Evolutionary conservation across 345 rosid genomes (phyloP), one percentile per base, ranked within the genome.

Genomic region (Heritiera fomes): DNA sequence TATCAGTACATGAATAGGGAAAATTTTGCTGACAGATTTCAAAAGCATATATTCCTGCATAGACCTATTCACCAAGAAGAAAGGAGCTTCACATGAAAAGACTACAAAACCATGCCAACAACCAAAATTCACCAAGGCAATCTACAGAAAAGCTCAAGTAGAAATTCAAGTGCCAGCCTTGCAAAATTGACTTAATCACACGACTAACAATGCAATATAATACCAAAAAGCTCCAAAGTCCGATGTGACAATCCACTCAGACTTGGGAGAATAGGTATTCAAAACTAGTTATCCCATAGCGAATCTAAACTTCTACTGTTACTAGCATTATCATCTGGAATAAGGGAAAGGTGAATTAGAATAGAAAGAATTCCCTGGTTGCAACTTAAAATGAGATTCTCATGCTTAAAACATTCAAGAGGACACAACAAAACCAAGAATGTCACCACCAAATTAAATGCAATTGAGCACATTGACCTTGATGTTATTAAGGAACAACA

Each of bases 401-500:
- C 10, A 13, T 6, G 55, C 38, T 23, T 28, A 49, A 70, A 28
- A 28, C 38, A 71, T 53, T 72, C 32, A 8, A 53, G 18, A 38
- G n/a, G 53, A 62, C 7, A 10, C 34, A 76, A 66, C 45, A 61
- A 28, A 62, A 55, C 74, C 41, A 80, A 62, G 14, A 28, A 45
- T 17, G 11, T 63, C 43, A 18, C 41, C 32, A 28, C 40, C 41
- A 7, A 60, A 43, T 45, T 17, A 40, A 46, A 75, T 41, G 18
- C 55, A 75, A 43, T 34, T 14, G 0, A 75, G 41, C 28, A 43
- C 1, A 74, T 58, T 59, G 3, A 40, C 40, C 18, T 56, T 20
- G 41, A 60, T n/a, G 38, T 71, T 40, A 52, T 53, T 34, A 56
- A 73, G 38, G 34, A 72, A 55, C 47, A 56, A 65, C 11, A 12